Conservation (phyloP, 1,139 yeast genomes). For the Kodamaea sp. region DNA sequence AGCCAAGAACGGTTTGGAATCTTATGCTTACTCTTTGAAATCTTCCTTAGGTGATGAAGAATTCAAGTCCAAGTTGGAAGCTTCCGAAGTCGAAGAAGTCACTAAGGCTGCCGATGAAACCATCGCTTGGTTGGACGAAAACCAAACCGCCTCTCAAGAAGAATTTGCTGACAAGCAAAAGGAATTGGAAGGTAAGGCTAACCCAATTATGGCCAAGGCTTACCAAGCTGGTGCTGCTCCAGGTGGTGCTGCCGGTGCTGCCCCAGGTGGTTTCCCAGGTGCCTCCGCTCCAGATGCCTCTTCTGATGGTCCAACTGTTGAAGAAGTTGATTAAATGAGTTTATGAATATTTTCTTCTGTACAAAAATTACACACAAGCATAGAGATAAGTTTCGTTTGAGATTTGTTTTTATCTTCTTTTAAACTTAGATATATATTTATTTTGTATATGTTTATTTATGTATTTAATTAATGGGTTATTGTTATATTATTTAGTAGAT, state of each 20-base stretch:
- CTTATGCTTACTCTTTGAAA: conserved; percentile 87
- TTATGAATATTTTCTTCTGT: background rate
- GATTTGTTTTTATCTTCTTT: background rate
- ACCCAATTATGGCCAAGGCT: conserved; percentile 92
- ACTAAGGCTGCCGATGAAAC: conserved; percentile 83
- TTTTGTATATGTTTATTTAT: conserved; percentile 7
- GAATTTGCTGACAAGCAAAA: conserved; percentile 87
- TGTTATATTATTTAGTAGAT: background rate
- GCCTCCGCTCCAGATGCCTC: conserved; percentile 61
- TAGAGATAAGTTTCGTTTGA: no score
- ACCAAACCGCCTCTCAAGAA: conserved; percentile 83
- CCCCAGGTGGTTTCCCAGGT: conserved; percentile 68
- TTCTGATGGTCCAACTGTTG: conserved; percentile 87
- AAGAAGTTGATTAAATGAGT: conserved; percentile 78
- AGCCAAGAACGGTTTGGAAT: conserved; percentile 86
- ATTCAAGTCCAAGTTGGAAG: conserved; percentile 79
- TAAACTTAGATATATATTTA: conserved; percentile 2
- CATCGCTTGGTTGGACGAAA: conserved; percentile 82
- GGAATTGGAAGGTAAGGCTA: conserved; percentile 90
- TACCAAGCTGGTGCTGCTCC: conserved; percentile 68
- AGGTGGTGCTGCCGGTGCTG: conserved; percentile 57
- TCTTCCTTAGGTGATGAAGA: conserved; percentile 76
- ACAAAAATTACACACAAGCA: background rate
- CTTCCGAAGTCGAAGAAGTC: conserved; percentile 72
- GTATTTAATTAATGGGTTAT: conserved; percentile 11